Conservation (phyloP, 2,329 filamentous ascomycete species). For the Simplicillium aogashimaense region DNA sequence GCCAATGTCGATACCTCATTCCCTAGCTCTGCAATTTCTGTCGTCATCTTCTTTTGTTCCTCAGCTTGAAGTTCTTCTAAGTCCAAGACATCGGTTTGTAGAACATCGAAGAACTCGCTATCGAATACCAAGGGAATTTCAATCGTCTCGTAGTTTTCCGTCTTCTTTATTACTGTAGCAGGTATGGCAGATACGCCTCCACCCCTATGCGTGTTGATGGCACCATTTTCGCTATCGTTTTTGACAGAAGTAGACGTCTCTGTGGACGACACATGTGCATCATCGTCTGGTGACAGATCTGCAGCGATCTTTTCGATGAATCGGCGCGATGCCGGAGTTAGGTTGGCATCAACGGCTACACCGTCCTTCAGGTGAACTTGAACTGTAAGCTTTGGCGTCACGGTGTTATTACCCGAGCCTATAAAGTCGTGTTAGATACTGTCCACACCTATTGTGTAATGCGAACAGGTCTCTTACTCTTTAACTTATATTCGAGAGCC, state of each 20-base stretch:
- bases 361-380: slow-evolving; percentile 58
- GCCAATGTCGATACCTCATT: slow-evolving; percentile 54
- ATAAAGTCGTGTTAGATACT: slow-evolving; percentile 1
- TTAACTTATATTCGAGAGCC: slow-evolving; percentile 44
- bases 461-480: slow-evolving; percentile 25
- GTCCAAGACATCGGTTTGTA: slow-evolving; percentile 60
- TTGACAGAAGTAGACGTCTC: background rate
- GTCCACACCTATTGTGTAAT: slow-evolving; percentile 1
- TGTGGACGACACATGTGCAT: background rate
- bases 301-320: slow-evolving; percentile 53
- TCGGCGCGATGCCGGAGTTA: slow-evolving; percentile 54
- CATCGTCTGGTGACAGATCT: slow-evolving; percentile 12
- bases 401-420: slow-evolving; percentile 31
- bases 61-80: slow-evolving; percentile 58
- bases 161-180: background rate
- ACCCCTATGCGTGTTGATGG: slow-evolving; percentile 1
- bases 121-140: slow-evolving; percentile 72
- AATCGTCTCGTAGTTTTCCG: slow-evolving; percentile 28
- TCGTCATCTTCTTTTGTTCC: slow-evolving; percentile 54
- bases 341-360: slow-evolving; percentile 55
- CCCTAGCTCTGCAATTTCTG: slow-evolving; percentile 55
- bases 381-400: slow-evolving; percentile 62
- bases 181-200: background rate
- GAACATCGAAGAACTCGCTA: slow-evolving; percentile 66
- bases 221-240: slow-evolving; percentile 4